Evolutionary conservation across 495 filamentous ascomycete genomes (phyloP).

Genomic region (Neurospora hispaniola): DNA sequence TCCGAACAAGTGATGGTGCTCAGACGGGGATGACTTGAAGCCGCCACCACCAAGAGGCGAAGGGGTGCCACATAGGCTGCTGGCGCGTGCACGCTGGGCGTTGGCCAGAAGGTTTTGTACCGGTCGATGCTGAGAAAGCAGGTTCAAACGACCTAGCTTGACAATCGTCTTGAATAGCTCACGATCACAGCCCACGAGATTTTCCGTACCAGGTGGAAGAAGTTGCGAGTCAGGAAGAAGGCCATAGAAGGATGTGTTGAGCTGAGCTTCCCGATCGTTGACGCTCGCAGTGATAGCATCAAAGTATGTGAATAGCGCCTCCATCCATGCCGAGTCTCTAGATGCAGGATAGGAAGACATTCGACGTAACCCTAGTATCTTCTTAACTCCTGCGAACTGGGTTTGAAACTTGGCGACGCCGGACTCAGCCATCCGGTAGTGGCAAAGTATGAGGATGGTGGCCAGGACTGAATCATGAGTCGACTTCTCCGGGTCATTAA

Average conservation of each 20-base stretch:
- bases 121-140: conserved; percentile 70
- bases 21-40: conserved; percentile 35
- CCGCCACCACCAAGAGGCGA: conserved; percentile 35
- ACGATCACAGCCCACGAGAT: conserved; percentile 78
- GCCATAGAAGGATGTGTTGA: conserved; percentile 53
- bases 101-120: conserved; percentile 29
- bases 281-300: conserved; percentile 89
- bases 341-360: conserved; percentile 55
- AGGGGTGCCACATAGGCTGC: conserved; percentile 7
- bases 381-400: conserved; percentile 89
- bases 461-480: conserved; percentile 81
- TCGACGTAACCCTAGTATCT: conserved; percentile 73
- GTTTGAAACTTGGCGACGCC: conserved; percentile 87
- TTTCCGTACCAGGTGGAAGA: conserved; percentile 47
- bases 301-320: conserved; percentile 92
- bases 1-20: conserved; percentile 15
- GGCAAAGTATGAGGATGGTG: conserved; percentile 76
- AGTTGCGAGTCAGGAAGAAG: conserved; percentile 64
- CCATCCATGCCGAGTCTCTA: conserved; percentile 70
- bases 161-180: conserved; percentile 67
- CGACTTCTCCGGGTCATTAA: conserved; percentile 62
- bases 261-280: conserved; percentile 85
- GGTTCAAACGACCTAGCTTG: conserved; percentile 72
- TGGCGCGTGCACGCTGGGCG: conserved; percentile 15
- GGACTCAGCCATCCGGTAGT: conserved; percentile 89